phyloP scores from a whole-genome alignment of 2,329 filamentous ascomycete genomes.

The Fusarium udum region DNA sequence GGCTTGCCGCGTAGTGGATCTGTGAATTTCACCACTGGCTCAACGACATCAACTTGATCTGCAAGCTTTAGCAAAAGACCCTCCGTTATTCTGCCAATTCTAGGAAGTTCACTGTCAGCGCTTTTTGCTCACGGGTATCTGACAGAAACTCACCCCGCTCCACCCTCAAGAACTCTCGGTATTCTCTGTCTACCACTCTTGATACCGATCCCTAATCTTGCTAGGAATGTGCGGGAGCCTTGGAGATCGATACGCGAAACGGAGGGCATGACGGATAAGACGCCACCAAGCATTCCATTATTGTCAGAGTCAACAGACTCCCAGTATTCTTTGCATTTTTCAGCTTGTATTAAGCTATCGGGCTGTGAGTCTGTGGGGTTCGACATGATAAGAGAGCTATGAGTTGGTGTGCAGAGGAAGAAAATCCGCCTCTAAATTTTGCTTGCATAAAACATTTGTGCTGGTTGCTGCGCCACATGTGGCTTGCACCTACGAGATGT shows the following conservation, averaged over 20 bases:
- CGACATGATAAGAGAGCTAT: constrained; percentile 2
- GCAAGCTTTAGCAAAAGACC: constrained; percentile 78
- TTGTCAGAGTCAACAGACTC: constrained; percentile 54
- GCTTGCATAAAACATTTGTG: not conserved
- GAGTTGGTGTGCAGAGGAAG: not conserved
- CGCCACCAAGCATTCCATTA: constrained; percentile 86
- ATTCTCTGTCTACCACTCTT: constrained; percentile 47
- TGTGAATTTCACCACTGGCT: constrained; percentile 86
- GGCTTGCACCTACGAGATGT: fast-evolving
- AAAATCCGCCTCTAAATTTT: not conserved
- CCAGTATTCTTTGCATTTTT: constrained; percentile 59
- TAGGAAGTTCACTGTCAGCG: constrained; percentile 36
- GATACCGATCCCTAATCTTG: constrained; percentile 65
- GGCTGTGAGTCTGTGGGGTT: not conserved
- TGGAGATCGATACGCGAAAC: constrained; percentile 73
- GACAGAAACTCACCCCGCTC: too few species aligned
- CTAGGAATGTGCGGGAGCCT: constrained; percentile 74
- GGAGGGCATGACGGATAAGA: constrained; percentile 74
- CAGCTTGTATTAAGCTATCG: constrained; percentile 49
- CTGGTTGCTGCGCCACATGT: not conserved
- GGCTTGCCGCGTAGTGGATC: constrained; percentile 64
- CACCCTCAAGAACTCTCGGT: constrained; percentile 49
- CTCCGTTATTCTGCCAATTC: constrained; percentile 85
- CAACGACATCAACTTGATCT: constrained; percentile 81
- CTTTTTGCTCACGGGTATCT: too few species aligned